These are phyloP conservation scores for Pseudopyrenochaeta lycopersici DNA, from an alignment of 2,329 filamentous ascomycete species.

Conservation along the genomic window DNA sequence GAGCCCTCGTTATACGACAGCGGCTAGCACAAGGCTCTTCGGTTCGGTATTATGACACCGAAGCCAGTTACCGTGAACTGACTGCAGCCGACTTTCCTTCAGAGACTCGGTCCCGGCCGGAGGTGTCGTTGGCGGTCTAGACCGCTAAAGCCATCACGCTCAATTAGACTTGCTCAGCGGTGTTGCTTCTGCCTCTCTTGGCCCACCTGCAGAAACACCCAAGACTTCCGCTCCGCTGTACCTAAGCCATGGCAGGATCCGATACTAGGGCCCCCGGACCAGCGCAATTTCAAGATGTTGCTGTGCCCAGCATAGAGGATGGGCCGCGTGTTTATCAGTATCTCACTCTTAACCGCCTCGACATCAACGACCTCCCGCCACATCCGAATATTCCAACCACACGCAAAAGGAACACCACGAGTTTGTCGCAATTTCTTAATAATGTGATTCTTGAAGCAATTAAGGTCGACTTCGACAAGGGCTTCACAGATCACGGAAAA, in stretches of 20 bases:
- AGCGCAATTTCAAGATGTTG: neutral
- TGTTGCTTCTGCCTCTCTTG: conserved; percentile 1
- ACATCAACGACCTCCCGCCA: conserved; percentile 25
- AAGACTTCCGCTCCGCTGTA: conserved; percentile 27
- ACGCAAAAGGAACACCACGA: conserved; percentile 6
- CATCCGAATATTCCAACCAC: conserved; percentile 20
- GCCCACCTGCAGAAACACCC: conserved; percentile 3
- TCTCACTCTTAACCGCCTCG: conserved; percentile 15
- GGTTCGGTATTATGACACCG: neutral
- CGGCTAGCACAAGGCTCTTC: neutral
- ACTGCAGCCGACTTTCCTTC: neutral
- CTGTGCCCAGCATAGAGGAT: neutral
- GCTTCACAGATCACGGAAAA: conserved; percentile 17
- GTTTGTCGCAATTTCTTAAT: conserved; percentile 24
- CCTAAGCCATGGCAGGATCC: neutral
- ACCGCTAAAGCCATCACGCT: conserved; percentile 2
- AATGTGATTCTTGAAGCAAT: conserved; percentile 26
- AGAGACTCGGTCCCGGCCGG: neutral
- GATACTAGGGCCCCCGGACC: conserved; percentile 8
- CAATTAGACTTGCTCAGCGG: conserved; percentile 9
- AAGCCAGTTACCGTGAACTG: neutral
- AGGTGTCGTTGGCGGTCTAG: conserved; percentile 7
- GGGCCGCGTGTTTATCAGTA: conserved; percentile 5
- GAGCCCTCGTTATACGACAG: neutral
- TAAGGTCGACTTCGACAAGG: conserved; percentile 24